Evolutionary conservation across 2,329 filamentous ascomycete species (phyloP).

Genomic region (Pyricularia grisea): DNA sequence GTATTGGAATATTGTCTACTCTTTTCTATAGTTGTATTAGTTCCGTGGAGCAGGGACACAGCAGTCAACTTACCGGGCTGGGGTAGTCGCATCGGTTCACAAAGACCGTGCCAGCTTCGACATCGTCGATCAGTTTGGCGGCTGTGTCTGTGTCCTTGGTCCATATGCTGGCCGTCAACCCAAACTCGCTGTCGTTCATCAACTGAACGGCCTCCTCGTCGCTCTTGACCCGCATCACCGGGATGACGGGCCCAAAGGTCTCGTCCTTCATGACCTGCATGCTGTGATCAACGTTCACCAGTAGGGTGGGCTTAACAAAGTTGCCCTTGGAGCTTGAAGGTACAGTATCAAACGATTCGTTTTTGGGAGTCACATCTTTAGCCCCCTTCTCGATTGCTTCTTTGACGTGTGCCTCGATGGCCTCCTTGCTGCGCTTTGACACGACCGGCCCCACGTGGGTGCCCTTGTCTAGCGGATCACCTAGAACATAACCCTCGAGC

Average conservation of each 20-base stretch:
- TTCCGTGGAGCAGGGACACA: background rate
- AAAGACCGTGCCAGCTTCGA: conserved; percentile 93
- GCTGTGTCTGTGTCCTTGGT: conserved; percentile 75
- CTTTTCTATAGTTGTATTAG: background rate
- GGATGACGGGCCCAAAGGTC: conserved; percentile 89
- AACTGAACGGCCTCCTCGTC: conserved; percentile 73
- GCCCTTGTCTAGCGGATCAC: conserved; percentile 70
- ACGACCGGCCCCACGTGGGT: conserved; percentile 87
- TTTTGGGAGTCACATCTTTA: conserved; percentile 73
- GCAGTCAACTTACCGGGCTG: conserved; percentile 59
- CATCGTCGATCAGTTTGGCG: conserved; percentile 64
- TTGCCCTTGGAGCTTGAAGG: conserved; percentile 61
- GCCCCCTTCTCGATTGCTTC: conserved; percentile 80
- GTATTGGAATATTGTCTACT: background rate
- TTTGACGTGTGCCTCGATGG: conserved; percentile 69
- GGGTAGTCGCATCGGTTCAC: conserved; percentile 92
- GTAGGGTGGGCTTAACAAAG: conserved; percentile 77
- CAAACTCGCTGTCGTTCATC: conserved; percentile 95
- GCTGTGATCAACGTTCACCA: conserved; percentile 68
- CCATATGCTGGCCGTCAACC: conserved; percentile 94
- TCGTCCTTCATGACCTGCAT: conserved; percentile 91
- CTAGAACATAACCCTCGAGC: conserved; percentile 71
- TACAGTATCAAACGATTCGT: conserved; percentile 63
- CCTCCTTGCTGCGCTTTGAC: conserved; percentile 66
- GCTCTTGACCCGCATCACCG: conserved; percentile 73